Conservation (phyloP, 805 yeast species). For the Pichia nanzhaoensis region DNA sequence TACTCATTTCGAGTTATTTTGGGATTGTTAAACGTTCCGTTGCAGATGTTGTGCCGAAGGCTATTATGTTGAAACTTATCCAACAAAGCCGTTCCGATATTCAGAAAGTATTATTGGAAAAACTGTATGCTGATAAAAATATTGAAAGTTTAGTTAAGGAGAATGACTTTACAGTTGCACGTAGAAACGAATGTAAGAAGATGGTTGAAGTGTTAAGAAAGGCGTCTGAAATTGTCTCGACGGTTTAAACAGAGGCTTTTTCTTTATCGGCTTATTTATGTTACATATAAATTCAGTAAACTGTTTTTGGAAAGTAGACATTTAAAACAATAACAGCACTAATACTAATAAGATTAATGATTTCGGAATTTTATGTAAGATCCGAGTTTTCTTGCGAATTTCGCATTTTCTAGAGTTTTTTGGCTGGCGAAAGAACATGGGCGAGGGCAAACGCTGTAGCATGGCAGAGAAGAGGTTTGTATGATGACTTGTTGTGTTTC, state of each 20-base stretch:
- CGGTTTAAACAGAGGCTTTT: constrained; percentile 36
- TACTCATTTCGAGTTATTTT: constrained; percentile 84
- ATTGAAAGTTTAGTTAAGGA: constrained; percentile 79
- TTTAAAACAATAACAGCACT: too few species aligned
- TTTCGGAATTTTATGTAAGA: too few species aligned
- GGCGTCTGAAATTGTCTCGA: constrained; percentile 85
- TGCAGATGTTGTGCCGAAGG: constrained; percentile 91
- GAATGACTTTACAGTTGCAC: constrained; percentile 85
- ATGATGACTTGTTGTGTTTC: too few species aligned
- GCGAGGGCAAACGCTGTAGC: too few species aligned
- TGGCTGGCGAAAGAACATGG: too few species aligned
- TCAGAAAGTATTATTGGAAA: constrained; percentile 83
- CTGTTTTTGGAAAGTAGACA: too few species aligned
- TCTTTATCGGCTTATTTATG: too few species aligned
- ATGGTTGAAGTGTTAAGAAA: constrained; percentile 90
- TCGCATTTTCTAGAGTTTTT: too few species aligned
- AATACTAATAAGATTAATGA: too few species aligned
- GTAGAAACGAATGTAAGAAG: constrained; percentile 89
- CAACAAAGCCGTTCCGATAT: constrained; percentile 78
- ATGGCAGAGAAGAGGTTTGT: too few species aligned
- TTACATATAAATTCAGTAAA: too few species aligned
- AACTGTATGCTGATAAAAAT: constrained; percentile 71
- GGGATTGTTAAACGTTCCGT: constrained; percentile 89
- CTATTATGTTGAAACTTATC: constrained; percentile 88
- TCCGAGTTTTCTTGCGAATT: too few species aligned